Base-by-base conservation (phyloP, 1,284 basidiomycete genomes). In the Marasmius tenuissimus region DNA sequence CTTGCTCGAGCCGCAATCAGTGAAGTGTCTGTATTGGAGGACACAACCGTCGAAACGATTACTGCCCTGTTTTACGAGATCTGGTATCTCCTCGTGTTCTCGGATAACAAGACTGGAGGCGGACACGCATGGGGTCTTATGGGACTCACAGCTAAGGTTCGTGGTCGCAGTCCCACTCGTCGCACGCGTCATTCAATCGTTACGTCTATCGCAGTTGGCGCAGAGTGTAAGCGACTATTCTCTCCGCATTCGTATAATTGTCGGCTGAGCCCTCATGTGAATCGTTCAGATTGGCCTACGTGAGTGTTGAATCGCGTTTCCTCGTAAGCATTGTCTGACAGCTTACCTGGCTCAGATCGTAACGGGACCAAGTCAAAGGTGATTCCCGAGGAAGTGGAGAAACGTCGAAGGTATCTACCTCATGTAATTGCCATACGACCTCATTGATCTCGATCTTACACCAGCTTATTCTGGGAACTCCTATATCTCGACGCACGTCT, bases 41-140 rank as follows among this genome's bases (percentile, higher is more conserved):
- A 84, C 58, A 84, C 85, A 10, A 84, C 82, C 42, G 80, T 85
- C 42, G 81, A 83, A 64, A 85, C 84, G 4, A 81, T 87, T 37
- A 82, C 83, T 49, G 84, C 84, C 11, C 69, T 80, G 7, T 80
- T 80, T 62, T 81, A 79, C 63, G 78, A 79, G 64, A 79, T 78
- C 34, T 81, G 78, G 78, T 81, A 78, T 65, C 69, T 81, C 50
- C 67, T 80, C 51, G 78, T 80, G 35, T 81, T 80, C 67, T 79
- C 78, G n/a, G 79, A 81, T 66, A 76, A 76, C 64, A 81, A 79
- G 68, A 80, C 78, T 67, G 78, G 79, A 12, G 75, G 75, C 52
- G 76, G 75, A 22, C 78, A 80, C 64, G 79, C 79, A 9, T 88
- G 85, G 85, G 83, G 83, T 35, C 72, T 86, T 39, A 86, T 88